phyloP scores from a whole-genome alignment of 139 green algal genomes.

The Edaphochlamys debaryana region DNA sequence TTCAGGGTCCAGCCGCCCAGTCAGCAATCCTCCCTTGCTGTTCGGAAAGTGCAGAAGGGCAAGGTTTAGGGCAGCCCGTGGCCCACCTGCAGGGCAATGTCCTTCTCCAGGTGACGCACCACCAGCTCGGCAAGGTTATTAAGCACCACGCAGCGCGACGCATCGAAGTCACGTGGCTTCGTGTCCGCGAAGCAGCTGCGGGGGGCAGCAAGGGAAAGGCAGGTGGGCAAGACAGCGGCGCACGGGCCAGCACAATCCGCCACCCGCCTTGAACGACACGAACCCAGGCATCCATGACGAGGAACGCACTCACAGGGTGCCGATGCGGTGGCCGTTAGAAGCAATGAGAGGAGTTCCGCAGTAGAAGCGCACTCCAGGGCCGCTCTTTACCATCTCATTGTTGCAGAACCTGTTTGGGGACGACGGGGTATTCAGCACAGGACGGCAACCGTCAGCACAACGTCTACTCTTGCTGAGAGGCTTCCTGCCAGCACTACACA shows the following conservation, averaged over 20 bases:
- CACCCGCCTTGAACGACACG: too few relatives aligned
- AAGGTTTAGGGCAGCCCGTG: too few relatives aligned
- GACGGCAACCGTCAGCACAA: not conserved
- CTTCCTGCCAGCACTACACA: too few relatives aligned
- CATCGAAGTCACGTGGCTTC: constrained; percentile 63
- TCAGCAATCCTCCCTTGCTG: too few relatives aligned
- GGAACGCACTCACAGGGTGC: constrained; percentile 52
- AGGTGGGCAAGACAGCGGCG: not conserved
- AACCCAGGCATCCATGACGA: too few relatives aligned
- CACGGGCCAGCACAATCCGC: too few relatives aligned
- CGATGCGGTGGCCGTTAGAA: constrained; percentile 71
- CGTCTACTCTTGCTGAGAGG: too few relatives aligned
- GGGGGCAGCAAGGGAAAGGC: not conserved
- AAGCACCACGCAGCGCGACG: constrained; percentile 69
- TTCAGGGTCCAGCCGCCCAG: too few relatives aligned
- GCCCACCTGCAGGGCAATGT: constrained; percentile 53
- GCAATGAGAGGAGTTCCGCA: constrained; percentile 77
- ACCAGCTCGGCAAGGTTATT: constrained; percentile 84
- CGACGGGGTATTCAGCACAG: too few relatives aligned
- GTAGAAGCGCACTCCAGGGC: constrained; percentile 78
- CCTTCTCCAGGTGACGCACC: constrained; percentile 80
- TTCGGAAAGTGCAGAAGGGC: too few relatives aligned
- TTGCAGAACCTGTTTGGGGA: constrained; percentile 59
- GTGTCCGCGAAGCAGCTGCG: constrained; percentile 75
- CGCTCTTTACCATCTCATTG: constrained; percentile 61